phyloP scores from a whole-genome alignment of 192 early-diverging fungal species.

The Backusella macrospora region DNA sequence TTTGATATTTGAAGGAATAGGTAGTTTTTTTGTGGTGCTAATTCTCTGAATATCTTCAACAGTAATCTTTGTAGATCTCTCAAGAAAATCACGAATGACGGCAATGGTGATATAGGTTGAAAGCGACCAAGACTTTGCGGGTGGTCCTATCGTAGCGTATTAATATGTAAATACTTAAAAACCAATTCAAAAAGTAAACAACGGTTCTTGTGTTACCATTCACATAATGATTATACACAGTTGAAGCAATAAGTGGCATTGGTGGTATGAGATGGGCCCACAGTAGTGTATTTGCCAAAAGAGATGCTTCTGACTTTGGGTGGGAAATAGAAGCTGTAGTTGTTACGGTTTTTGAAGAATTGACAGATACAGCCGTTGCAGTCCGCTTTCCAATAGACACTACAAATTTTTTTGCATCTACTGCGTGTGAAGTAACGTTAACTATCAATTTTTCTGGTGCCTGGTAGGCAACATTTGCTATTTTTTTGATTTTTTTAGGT shows the following conservation, averaged over 20 bases:
- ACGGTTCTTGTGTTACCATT: slow-evolving; percentile 18
- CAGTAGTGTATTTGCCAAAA: slow-evolving; percentile 17
- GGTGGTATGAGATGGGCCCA: slow-evolving; percentile 18
- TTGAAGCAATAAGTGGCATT: slow-evolving; percentile 22
- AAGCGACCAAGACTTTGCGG: slow-evolving; percentile 47
- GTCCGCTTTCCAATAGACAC: background rate
- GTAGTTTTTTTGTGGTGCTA: slow-evolving; percentile 29
- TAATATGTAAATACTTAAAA: background rate
- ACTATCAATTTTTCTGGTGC: background rate
- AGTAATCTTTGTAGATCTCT: slow-evolving; percentile 29
- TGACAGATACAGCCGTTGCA: background rate
- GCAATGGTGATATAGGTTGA: slow-evolving; percentile 38
- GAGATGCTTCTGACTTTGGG: background rate
- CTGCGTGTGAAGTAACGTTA: background rate
- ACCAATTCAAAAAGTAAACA: background rate
- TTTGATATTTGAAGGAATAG: slow-evolving; percentile 26
- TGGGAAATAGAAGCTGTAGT: background rate
- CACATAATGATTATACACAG: slow-evolving; percentile 20
- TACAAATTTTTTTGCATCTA: background rate
- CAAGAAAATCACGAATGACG: slow-evolving; percentile 38
- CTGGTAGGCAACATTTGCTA: background rate
- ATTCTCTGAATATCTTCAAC: slow-evolving; percentile 43
- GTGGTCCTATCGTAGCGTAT: slow-evolving; percentile 39
- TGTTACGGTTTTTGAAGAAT: background rate
- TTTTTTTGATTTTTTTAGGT: background rate